phyloP scores from a whole-genome alignment of 345 rosid species.

The Linum lewisii region DNA sequence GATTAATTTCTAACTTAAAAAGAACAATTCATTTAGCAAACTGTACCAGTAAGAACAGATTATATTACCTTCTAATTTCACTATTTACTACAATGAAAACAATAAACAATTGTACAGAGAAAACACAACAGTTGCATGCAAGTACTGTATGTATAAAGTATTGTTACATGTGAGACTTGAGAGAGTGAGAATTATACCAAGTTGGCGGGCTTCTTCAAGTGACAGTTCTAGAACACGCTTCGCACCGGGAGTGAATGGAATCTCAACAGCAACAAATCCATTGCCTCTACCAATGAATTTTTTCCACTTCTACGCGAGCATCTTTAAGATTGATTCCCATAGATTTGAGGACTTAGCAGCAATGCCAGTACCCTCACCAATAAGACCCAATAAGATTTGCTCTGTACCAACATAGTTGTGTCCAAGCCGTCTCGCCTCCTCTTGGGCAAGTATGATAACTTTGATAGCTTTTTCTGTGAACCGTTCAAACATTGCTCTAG shows the following conservation, averaged over 20 bases:
- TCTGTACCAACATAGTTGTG: conserved; percentile 98
- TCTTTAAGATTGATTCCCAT: conserved; percentile 96
- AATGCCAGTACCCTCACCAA: conserved; percentile 94
- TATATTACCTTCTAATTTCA: too few species aligned
- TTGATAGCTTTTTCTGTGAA: conserved; percentile 93
- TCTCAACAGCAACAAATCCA: conserved; percentile 93
- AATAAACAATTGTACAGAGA: background rate
- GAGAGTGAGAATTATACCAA: conserved; percentile 32
- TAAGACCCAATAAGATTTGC: conserved; percentile 79
- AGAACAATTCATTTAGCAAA: too few species aligned
- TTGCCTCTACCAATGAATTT: conserved; percentile 94
- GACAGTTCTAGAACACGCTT: conserved; percentile 92
- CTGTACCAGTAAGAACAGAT: too few species aligned
- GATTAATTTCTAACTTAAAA: too few species aligned
- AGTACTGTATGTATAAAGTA: background rate
- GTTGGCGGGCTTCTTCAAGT: conserved; percentile 87
- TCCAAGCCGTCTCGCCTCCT: conserved; percentile 92
- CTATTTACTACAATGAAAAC: too few species aligned
- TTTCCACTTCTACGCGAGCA: conserved; percentile 91
- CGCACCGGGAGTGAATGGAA: conserved; percentile 97
- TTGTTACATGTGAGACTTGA: too few species aligned
- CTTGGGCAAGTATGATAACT: conserved; percentile 94
- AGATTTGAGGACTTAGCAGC: conserved; percentile 94
- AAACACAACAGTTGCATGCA: background rate
- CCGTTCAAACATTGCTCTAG: conserved; percentile 87